Evolutionary conservation across 1,284 basidiomycete genomes (phyloP).

Genomic region (Austroboletus sp.): DNA sequence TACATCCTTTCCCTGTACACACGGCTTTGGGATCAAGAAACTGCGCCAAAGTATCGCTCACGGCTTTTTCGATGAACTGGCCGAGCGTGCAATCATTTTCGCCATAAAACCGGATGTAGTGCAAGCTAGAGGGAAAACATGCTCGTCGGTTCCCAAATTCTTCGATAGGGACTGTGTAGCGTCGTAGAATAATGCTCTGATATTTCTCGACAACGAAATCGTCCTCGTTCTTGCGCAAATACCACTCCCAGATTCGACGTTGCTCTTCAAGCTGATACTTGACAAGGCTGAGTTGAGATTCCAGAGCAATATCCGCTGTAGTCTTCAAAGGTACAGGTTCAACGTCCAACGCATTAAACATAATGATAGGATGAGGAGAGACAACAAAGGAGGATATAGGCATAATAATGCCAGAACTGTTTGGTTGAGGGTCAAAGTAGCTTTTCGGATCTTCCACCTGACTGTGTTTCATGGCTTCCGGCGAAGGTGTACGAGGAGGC

Average conservation of each 20-base stretch:
- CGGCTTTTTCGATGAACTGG: conserved; percentile 81
- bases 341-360: conserved; percentile 31
- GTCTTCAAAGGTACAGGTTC: conserved; percentile 46
- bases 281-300: conserved; percentile 64
- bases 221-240: conserved; percentile 73
- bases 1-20: conserved; percentile 80
- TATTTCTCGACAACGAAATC: conserved; percentile 90
- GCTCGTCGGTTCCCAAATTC: conserved; percentile 59
- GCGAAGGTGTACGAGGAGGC: conserved; percentile 43
- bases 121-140: conserved; percentile 64
- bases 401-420: conserved; percentile 21
- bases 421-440: conserved; percentile 41
- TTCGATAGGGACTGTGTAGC: conserved; percentile 66
- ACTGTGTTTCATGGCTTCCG: conserved; percentile 20
- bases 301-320: conserved; percentile 55
- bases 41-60: conserved; percentile 62
- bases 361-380: conserved; percentile 25
- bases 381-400: conserved; percentile 21
- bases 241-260: conserved; percentile 87
- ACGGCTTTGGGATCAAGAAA: conserved; percentile 66
- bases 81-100: conserved; percentile 89
- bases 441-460: conserved; percentile 29
- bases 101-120: conserved; percentile 85
- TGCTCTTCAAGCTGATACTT: conserved; percentile 80
- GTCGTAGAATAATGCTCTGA: conserved; percentile 77